These are phyloP conservation scores for Pseudogymnoascus pannorum DNA, from an alignment of 2,329 filamentous ascomycete genomes.

Conservation along the genomic window DNA sequence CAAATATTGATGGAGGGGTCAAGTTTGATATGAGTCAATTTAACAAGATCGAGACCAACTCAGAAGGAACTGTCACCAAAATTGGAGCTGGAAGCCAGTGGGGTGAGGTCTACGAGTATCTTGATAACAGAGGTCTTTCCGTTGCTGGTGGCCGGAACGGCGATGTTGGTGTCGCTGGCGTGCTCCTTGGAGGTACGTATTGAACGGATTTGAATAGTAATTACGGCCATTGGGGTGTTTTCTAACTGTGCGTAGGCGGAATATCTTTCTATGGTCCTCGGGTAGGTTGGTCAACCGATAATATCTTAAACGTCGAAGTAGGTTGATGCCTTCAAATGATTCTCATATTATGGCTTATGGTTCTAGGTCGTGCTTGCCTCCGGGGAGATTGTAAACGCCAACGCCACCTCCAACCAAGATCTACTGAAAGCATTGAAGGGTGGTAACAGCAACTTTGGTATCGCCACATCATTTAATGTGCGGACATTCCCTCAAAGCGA, in stretches of 20 bases:
- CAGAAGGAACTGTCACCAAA: background rate
- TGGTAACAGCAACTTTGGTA: constrained; percentile 50
- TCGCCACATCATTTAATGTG: constrained; percentile 38
- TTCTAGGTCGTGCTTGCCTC: constrained; percentile 41
- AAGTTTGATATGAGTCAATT: constrained; percentile 13
- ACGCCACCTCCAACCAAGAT: constrained; percentile 36
- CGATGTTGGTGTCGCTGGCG: constrained; percentile 12
- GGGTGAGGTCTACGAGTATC: constrained; percentile 11
- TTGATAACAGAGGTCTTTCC: constrained; percentile 7
- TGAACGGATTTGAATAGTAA: background rate
- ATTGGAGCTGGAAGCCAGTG: constrained; percentile 7
- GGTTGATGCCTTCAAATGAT: background rate
- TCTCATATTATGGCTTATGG: background rate
- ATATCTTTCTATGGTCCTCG: constrained; percentile 9
- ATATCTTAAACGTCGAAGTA: constrained; percentile 10
- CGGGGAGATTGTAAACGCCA: constrained; percentile 41
- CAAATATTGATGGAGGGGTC: constrained; percentile 12
- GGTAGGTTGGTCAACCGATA: constrained; percentile 9
- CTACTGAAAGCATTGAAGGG: constrained; percentile 48
- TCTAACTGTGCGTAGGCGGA: background rate
- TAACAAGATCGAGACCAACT: constrained; percentile 1
- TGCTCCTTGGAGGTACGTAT: constrained; percentile 13
- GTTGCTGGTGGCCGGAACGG: constrained; percentile 12
- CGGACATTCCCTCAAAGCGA: constrained; percentile 15
- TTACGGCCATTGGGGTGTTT: too few species aligned